Evolutionary conservation across 2,329 filamentous ascomycete species (phyloP).

Genomic region (Alternaria incomplexa): DNA sequence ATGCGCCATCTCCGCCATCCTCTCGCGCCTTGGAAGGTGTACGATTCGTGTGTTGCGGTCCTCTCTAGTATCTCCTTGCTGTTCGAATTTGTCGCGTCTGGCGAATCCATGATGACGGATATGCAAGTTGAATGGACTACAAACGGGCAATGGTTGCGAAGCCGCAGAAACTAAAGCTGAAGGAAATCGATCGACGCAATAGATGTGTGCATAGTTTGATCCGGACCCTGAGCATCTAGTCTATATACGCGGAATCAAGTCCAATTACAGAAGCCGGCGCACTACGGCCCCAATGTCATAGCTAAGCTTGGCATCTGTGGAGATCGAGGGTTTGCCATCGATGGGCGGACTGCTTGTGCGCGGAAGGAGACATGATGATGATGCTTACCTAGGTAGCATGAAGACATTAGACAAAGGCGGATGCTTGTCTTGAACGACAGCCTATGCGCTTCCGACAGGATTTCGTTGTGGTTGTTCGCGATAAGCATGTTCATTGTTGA

Average conservation of each 20-base stretch:
- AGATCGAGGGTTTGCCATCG: background rate
- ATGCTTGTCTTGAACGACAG: no score
- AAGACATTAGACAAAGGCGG: background rate
- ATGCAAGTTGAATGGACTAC: background rate
- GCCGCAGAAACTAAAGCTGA: background rate
- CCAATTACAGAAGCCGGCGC: background rate
- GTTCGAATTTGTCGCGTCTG: background rate
- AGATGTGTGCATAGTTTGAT: background rate
- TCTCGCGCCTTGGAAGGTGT: constrained; percentile 44
- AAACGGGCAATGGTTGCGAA: background rate
- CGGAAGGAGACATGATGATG: background rate
- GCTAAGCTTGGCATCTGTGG: constrained; percentile 7
- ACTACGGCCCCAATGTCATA: background rate
- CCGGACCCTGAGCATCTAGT: background rate
- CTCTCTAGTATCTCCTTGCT: constrained; percentile 12
- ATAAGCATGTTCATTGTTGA: background rate
- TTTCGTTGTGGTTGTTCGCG: background rate
- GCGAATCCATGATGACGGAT: constrained; percentile 2
- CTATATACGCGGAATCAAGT: background rate
- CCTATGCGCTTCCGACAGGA: background rate
- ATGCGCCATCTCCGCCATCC: constrained; percentile 53
- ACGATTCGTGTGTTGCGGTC: constrained; percentile 32
- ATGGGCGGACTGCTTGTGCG: background rate
- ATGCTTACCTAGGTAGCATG: background rate
- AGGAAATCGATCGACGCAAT: background rate